Percentiles rank a stretch among this genome's conserved stretches.
phyloP scores from a whole-genome alignment of 106 monocot species.

The Acorus calamus region DNA sequence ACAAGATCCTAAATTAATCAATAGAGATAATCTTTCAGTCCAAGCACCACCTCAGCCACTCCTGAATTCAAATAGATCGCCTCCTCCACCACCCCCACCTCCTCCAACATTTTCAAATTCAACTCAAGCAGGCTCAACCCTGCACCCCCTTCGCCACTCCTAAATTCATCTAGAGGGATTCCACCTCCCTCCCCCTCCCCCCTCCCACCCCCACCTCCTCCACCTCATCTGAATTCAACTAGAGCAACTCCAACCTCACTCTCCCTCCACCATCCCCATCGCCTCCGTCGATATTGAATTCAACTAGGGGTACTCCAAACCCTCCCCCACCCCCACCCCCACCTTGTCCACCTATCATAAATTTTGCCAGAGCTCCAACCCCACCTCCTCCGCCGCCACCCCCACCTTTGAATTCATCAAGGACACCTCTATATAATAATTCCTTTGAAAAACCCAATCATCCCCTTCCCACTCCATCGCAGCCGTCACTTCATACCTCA shows the following conservation, averaged over 20 bases:
- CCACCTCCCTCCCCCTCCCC: too few species aligned
- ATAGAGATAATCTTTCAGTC: slow-evolving; percentile 9
- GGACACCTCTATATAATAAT: too few species aligned
- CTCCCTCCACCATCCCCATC: neutral
- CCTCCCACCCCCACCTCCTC: neutral
- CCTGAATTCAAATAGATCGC: neutral
- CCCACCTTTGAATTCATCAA: neutral
- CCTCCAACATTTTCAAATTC: too few species aligned
- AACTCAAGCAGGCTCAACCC: neutral
- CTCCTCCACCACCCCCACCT: neutral
- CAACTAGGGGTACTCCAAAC: neutral
- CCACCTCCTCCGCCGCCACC: slow-evolving; percentile 6
- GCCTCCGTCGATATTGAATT: neutral
- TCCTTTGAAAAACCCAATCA: too few species aligned
- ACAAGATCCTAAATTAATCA: slow-evolving; percentile 19
- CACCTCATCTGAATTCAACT: too few species aligned
- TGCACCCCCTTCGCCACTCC: neutral
- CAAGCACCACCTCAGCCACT: neutral
- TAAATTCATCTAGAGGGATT: slow-evolving; percentile 1
- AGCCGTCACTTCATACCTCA: slow-evolving; percentile 15
- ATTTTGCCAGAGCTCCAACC: neutral
- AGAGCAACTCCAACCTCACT: neutral
- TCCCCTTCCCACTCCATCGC: slow-evolving; percentile 13
- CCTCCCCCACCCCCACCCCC: neutral
- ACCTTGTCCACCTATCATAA: neutral